Evolutionary conservation across 768 basidiomycete genomes (phyloP).

Genomic region (Tylopilus subfusipes): DNA sequence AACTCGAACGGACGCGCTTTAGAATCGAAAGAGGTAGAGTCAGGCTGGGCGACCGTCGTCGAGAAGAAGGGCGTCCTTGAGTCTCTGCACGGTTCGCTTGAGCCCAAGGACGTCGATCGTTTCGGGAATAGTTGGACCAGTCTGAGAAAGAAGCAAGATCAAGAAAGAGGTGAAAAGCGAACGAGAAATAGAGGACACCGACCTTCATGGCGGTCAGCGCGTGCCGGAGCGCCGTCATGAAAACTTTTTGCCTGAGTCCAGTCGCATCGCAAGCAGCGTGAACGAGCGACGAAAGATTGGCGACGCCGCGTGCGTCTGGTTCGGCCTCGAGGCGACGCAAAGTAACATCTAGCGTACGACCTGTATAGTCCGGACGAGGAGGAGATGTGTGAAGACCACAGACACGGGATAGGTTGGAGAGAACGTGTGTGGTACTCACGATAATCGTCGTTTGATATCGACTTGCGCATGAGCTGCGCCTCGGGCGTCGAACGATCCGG

Average conservation of each 20-base stretch:
- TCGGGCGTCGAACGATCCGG: conserved; percentile 57
- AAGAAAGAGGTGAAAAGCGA: background rate
- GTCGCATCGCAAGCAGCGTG: conserved; percentile 42
- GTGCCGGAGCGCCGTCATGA: conserved; percentile 73
- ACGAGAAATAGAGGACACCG: background rate
- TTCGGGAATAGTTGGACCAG: conserved; percentile 42
- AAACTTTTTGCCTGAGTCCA: conserved; percentile 43
- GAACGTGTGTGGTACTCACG: conserved; percentile 35
- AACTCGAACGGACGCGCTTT: background rate
- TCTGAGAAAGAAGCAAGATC: conserved; percentile 20
- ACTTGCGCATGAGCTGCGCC: conserved; percentile 50
- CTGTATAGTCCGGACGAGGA: background rate
- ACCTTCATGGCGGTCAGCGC: conserved; percentile 85
- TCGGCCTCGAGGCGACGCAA: conserved; percentile 1
- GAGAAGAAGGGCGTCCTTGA: conserved; percentile 15
- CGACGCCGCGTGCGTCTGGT: background rate
- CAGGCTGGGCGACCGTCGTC: background rate
- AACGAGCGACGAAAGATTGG: conserved; percentile 36
- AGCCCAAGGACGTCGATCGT: conserved; percentile 38
- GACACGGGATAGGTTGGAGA: background rate
- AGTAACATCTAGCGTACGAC: conserved; percentile 6
- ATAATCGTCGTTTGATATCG: conserved; percentile 41
- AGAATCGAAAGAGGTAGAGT: background rate
- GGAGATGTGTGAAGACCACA: background rate
- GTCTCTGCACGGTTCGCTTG: conserved; percentile 22